phyloP scores from a whole-genome alignment of 1,139 yeast species.

The Tardiomyces blankii region DNA sequence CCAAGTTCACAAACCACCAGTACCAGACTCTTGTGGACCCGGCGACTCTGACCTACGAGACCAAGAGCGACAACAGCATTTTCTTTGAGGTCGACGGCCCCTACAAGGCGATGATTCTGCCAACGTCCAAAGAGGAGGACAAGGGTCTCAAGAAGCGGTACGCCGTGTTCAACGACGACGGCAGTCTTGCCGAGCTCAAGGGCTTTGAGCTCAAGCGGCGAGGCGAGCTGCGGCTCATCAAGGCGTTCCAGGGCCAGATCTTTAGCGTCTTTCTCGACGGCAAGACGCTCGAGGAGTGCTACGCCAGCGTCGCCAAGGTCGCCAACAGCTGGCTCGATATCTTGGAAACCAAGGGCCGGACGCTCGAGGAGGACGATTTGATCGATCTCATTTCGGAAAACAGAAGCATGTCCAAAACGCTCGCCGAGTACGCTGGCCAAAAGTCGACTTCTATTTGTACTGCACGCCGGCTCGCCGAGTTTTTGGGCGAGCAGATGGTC shows the following conservation, averaged over 20 bases:
- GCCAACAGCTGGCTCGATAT: constrained; percentile 97
- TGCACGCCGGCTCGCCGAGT: constrained; percentile 86
- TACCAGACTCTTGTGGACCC: constrained; percentile 80
- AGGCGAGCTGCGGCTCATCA: constrained; percentile 89
- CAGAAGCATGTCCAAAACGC: constrained; percentile 86
- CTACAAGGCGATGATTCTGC: constrained; percentile 92
- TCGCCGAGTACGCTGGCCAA: constrained; percentile 81
- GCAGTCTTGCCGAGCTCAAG: constrained; percentile 85
- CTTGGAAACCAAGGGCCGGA: constrained; percentile 73
- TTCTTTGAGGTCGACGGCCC: constrained; percentile 99
- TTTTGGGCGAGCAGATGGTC: constrained; percentile 95
- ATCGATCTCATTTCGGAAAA: constrained; percentile 94
- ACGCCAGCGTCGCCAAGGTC: constrained; percentile 78
- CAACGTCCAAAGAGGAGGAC: constrained; percentile 96
- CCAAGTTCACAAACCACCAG: constrained; percentile 84
- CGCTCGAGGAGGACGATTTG: constrained; percentile 88
- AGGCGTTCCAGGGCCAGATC: constrained; percentile 90
- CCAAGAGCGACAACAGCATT: constrained; percentile 83
- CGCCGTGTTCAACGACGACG: constrained; percentile 95
- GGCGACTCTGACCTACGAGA: constrained; percentile 53
- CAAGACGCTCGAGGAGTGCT: constrained; percentile 63
- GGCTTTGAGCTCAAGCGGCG: constrained; percentile 96
- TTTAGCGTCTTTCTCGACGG: constrained; percentile 90
- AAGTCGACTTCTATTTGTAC: constrained; percentile 95
- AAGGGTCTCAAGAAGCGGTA: constrained; percentile 93